A percentile compares a stretch with the other conserved stretches of the same genome.
Conservation (phyloP, 768 basidiomycete species). For the Leccinum uliginosum region DNA sequence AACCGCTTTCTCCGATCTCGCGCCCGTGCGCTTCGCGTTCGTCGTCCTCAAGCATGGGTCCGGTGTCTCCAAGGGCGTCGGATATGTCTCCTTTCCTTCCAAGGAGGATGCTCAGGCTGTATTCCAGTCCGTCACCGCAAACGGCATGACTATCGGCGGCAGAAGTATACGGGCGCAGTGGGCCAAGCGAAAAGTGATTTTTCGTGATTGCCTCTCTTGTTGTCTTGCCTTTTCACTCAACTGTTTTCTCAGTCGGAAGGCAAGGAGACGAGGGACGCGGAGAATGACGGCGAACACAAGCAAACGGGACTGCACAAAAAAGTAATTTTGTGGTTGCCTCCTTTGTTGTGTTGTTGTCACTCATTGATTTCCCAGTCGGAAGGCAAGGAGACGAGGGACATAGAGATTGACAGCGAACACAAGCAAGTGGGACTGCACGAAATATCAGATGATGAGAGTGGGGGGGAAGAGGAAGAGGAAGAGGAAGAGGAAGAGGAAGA, state of each 20-base stretch:
- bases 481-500: conserved; percentile 15
- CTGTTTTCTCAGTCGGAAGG: conserved; percentile 39
- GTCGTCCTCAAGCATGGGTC: conserved; percentile 79
- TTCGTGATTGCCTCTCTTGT: neutral
- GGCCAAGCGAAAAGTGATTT: conserved; percentile 70
- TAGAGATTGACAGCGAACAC: conserved; percentile 36
- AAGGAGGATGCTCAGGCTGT: conserved; percentile 83
- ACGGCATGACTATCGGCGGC: conserved; percentile 62
- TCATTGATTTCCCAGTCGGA: conserved; percentile 36
- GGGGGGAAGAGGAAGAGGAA: conserved; percentile 24
- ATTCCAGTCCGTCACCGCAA: conserved; percentile 57
- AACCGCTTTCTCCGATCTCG: conserved; percentile 92
- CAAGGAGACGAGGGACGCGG: conserved; percentile 19
- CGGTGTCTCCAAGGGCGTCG: conserved; percentile 86
- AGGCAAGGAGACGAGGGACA: conserved; percentile 24
- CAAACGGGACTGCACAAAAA: conserved; percentile 42
- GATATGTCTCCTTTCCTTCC: conserved; percentile 90
- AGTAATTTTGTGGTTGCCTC: conserved; percentile 37
- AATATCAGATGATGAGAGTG: conserved; percentile 26
- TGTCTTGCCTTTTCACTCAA: neutral
- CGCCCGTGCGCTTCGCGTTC: conserved; percentile 91
- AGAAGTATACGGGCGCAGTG: conserved; percentile 72
- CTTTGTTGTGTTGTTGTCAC: neutral
- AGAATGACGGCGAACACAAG: conserved; percentile 21
- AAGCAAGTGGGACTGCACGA: conserved; percentile 43